Evolutionary conservation across 192 early-diverging fungal species (phyloP).

Genomic region (Paraglomus brasilianum): DNA sequence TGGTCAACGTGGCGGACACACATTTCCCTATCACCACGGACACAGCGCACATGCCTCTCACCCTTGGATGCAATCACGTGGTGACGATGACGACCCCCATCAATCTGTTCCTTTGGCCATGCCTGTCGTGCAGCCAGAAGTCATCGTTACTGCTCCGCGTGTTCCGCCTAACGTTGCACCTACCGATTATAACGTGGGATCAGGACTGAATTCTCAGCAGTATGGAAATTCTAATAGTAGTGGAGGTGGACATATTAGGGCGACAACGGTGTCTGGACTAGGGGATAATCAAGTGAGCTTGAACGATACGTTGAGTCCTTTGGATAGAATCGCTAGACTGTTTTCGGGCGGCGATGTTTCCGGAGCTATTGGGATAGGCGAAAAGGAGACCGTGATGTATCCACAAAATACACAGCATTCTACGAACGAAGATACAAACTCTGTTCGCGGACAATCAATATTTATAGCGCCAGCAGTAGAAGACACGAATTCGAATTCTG

Average conservation of each 20-base stretch:
- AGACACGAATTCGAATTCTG: too few species aligned
- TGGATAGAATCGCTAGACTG: conserved; percentile 4
- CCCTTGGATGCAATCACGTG: neutral
- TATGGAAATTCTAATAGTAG: too few species aligned
- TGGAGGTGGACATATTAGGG: neutral
- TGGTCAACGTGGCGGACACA: neutral
- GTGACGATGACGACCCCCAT: neutral
- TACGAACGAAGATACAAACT: too few species aligned
- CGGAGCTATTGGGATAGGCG: neutral
- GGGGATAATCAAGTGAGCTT: neutral
- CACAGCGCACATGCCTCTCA: neutral
- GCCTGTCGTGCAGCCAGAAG: conserved; percentile 1
- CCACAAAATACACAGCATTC: too few species aligned
- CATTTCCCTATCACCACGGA: neutral
- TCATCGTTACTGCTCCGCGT: conserved; percentile 10
- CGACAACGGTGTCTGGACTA: neutral
- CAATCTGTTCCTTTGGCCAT: neutral
- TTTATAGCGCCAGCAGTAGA: too few species aligned
- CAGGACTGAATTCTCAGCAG: too few species aligned
- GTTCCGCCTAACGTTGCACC: neutral
- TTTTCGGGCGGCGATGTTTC: conserved; percentile 10
- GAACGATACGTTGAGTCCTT: neutral
- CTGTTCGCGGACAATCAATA: too few species aligned
- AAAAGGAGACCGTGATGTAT: neutral
- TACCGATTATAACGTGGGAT: neutral